Base-by-base conservation (phyloP, 371 early-diverging fungal species). In the Syncephalis plumigaleata region DNA sequence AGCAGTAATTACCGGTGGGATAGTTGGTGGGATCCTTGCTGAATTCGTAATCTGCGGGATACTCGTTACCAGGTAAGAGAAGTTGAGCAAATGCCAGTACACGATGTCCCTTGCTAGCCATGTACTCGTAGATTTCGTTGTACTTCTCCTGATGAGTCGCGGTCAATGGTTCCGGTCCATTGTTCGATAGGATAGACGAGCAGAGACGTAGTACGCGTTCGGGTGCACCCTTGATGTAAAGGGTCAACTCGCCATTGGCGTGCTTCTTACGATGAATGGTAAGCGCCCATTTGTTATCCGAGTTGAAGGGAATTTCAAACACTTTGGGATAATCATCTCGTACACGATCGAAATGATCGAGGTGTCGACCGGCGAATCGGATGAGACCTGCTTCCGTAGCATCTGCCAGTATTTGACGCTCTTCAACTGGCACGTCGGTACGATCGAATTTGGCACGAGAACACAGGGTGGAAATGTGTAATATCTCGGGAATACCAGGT, bases 251-350 rank as follows among this genome's bases (percentile, higher is more conserved):
- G 9, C 91, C 91, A 24, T 52, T 60, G 31, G 57, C 60, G 55
- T 91, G 90, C 23, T 55, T 51, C 55, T 73, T 73, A 48, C 67
- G 53, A 59, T 91, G 87, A 50, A 95, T 82, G 3, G 88, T 74
- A 71, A 94, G 67, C 46, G 79, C 79, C 91, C 91, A 91, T 62
- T 95, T 95, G 79, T 80, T 93, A 26, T 79, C 75, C 8, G 87
- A 84, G 69, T 88, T 93, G 75, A 95, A 94, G 11, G 96, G 96
- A n/a, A 95, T 80, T 57, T 94, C 94, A 60, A 88, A 81, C 49
- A 89, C 84, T 60, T 89, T 91, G 46, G 87, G 84, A 51, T 73
- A 77, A 37, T 55, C 25, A 39, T 74, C 71, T 25, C 52, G 51
- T 42, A 79, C 36, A 37, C 57, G 52, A 54, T 91, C 91, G 55